These are phyloP conservation scores for Suillus cothurnatus DNA, from an alignment of 768 basidiomycete genomes.

Conservation along the genomic window DNA sequence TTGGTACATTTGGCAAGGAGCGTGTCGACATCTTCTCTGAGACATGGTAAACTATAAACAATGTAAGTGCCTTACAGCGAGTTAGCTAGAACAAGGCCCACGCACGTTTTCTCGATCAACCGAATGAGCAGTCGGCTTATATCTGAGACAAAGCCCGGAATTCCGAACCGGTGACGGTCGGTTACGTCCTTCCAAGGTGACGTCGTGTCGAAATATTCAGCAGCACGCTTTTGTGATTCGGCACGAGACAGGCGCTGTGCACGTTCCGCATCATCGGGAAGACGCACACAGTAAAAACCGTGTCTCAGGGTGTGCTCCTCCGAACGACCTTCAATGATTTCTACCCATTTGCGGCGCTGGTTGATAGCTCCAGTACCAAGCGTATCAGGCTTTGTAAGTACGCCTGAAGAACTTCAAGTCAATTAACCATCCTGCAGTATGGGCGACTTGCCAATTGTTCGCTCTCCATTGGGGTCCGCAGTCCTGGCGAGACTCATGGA, in stretches of 20 bases:
- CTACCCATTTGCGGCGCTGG: conserved; percentile 42
- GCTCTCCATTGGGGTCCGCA: conserved; percentile 45
- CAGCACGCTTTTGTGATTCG: conserved; percentile 31
- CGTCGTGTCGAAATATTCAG: conserved; percentile 14
- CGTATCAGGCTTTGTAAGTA: conserved; percentile 58
- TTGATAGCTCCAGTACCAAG: conserved; percentile 39
- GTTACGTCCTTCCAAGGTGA: conserved; percentile 38
- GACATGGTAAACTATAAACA: conserved; percentile 29
- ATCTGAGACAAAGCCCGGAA: conserved; percentile 33
- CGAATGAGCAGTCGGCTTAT: conserved; percentile 39
- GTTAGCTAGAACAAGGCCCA: background rate
- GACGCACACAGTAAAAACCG: conserved; percentile 47
- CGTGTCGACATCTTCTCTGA: conserved; percentile 27
- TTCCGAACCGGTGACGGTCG: conserved; percentile 37
- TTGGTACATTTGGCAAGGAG: conserved; percentile 27
- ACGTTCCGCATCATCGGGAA: conserved; percentile 42
- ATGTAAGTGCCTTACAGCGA: background rate
- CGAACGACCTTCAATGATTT: conserved; percentile 41
- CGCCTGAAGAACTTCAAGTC: conserved; percentile 36
- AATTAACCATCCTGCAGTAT: background rate
- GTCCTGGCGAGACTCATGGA: conserved; percentile 49
- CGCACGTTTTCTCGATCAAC: conserved; percentile 36
- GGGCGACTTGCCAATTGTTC: conserved; percentile 51
- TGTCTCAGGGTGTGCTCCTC: conserved; percentile 37
- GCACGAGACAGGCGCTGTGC: conserved; percentile 28